Base-by-base conservation (phyloP, 257 asterid genomes). In the Solanum sejunctum region DNA sequence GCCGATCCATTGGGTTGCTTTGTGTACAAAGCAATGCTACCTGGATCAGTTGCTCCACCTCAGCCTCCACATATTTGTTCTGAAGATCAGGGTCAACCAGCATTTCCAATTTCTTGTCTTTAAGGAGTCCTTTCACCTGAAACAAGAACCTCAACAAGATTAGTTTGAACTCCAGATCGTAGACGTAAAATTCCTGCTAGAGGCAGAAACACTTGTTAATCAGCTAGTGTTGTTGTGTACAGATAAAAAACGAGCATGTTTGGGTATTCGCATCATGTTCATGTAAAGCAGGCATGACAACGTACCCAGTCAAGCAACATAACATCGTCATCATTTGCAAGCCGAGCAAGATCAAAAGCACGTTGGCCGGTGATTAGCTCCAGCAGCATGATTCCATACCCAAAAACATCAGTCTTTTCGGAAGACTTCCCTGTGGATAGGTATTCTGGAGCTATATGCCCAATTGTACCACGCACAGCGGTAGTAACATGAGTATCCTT, bases 231-330 rank as follows among this genome's bases (percentile, higher is more conserved):
- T 9, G 6, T 17, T 67, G 20, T 18, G 56, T 5, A 81, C 36
- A 60, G 73, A 81, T 16, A 60, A 57, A 81, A 51, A 58, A 58
- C 3, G 7, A 81, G 7, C 69, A 81, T 20, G 21, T n/a, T 12
- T 26, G 41, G 15, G 43, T 58, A 13, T 12, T 81, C 7, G 84
- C 12, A 20, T 12, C 47, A 52, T 11, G 82, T 58, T 58, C 41
- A 45, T 63, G 6, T 54, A 57, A 64, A 26, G 20, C 10, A 8
- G 60, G 26, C 2, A 52, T 63, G 75, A 61, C 56, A 81, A 13
- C 87, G 49, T 91, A 91, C 93, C 93, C 93, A 91, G 86, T 91
- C 93, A n/a, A 89, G 92, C 41, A 91, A 85, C 93, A 91, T 91
- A 69, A 91, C 93, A 64, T 91, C 93, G 17, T 91, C 93, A 61